Evolutionary conservation across 306 rosid species (phyloP).

Genomic region (Castanopsis chinensis): DNA sequence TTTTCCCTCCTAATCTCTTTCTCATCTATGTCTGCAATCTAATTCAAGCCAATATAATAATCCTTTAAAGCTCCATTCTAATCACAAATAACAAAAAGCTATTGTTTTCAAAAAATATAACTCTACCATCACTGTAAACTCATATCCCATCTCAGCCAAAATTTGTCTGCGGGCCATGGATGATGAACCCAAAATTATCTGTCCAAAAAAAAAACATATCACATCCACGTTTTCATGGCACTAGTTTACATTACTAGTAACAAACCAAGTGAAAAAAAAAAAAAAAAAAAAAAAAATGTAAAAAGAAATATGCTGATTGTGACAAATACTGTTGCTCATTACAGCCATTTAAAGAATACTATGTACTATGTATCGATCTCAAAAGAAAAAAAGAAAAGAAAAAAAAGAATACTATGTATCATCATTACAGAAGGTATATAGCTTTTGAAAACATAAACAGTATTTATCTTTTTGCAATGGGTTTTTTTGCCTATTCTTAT

Average conservation of each 20-base stretch:
- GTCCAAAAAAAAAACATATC: neutral
- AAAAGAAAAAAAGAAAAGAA: too few species aligned
- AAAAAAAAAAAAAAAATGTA: neutral
- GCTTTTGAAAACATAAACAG: neutral
- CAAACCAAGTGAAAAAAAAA: neutral
- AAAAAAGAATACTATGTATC: too few species aligned
- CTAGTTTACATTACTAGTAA: too few species aligned
- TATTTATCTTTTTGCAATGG: neutral
- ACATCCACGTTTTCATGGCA: too few species aligned
- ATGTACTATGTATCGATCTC: neutral
- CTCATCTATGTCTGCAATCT: conserved; percentile 93
- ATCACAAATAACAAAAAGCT: conserved; percentile 7
- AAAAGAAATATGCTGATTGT: neutral
- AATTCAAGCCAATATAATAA: conserved; percentile 26
- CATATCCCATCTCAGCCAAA: conserved; percentile 83
- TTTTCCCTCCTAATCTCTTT: conserved; percentile 66
- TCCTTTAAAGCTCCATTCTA: conserved; percentile 7
- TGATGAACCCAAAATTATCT: conserved; percentile 88
- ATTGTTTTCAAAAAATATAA: neutral
- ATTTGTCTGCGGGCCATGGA: conserved; percentile 79
- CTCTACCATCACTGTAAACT: conserved; percentile 66
- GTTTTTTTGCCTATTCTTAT: neutral
- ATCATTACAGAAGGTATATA: too few species aligned
- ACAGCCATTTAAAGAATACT: neutral
- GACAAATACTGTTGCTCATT: neutral